These are phyloP conservation scores for Suhomyces faveliae DNA, from an alignment of 805 yeast genomes.

Conservation along the genomic window DNA sequence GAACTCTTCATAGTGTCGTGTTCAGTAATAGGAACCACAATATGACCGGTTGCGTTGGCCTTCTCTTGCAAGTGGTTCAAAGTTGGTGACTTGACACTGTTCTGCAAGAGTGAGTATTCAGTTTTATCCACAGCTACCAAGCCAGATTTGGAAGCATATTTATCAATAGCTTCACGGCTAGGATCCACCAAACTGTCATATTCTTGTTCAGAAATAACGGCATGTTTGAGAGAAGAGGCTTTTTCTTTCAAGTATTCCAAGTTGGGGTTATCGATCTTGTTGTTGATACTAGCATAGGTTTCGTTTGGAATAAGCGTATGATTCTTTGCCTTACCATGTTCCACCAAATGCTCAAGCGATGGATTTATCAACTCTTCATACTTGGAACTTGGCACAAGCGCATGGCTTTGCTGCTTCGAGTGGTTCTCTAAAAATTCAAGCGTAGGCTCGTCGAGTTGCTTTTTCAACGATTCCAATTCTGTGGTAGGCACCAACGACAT, in stretches of 20 bases:
- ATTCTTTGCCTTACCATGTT: neutral
- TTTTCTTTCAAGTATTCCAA: conserved; percentile 15
- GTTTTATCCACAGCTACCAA: conserved; percentile 12
- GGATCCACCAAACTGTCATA: conserved; percentile 12
- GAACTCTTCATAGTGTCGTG: conserved; percentile 5
- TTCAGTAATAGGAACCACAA: conserved; percentile 3
- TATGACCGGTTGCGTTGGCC: conserved; percentile 6
- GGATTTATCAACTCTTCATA: conserved; percentile 11
- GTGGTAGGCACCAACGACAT: neutral
- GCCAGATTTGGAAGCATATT: conserved; percentile 12
- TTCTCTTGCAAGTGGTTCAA: conserved; percentile 9
- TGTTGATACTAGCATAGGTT: conserved; percentile 8
- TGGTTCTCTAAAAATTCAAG: conserved; percentile 18
- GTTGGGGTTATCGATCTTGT: conserved; percentile 13
- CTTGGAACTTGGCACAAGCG: conserved; percentile 7
- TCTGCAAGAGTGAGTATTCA: conserved; percentile 10
- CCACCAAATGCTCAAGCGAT: conserved; percentile 7
- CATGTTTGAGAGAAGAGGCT: conserved; percentile 11
- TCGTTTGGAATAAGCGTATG: neutral
- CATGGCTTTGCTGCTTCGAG: conserved; percentile 9
- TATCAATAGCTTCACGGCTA: conserved; percentile 5
- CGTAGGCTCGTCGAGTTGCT: conserved; percentile 18
- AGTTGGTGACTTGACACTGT: conserved; percentile 8
- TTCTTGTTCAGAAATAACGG: conserved; percentile 12
- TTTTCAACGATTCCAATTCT: neutral